A percentile compares a stretch with the other conserved stretches of the same genome.
These are phyloP conservation scores for Isoetes taiwanensis DNA, from an alignment of 75 land plant species.

Conservation along the genomic window DNA sequence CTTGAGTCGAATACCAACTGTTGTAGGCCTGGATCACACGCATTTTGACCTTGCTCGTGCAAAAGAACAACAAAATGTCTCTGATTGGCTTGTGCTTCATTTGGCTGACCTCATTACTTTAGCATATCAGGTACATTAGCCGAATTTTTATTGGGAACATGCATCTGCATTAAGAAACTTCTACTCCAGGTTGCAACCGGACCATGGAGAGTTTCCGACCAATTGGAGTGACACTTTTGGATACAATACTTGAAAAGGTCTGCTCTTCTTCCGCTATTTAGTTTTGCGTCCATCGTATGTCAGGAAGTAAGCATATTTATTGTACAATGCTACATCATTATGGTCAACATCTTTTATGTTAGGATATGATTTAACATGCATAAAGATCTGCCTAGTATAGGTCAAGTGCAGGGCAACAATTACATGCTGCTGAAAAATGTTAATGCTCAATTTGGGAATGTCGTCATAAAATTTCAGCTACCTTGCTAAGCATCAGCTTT, in stretches of 20 bases:
- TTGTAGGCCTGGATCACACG: constrained; percentile 64
- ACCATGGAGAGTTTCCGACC: constrained; percentile 74
- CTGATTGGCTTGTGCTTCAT: constrained; percentile 80
- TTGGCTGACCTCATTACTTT: constrained; percentile 82
- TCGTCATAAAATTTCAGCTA: too few species aligned
- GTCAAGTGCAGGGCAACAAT: too few species aligned
- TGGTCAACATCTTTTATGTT: too few species aligned
- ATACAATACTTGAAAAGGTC: constrained; percentile 82
- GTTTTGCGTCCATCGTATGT: too few species aligned
- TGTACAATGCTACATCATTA: too few species aligned
- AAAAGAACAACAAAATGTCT: constrained; percentile 19
- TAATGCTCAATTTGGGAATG: too few species aligned
- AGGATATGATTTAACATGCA: too few species aligned
- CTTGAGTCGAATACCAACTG: constrained; percentile 58
- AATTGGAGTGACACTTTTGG: constrained; percentile 61
- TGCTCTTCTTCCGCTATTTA: too few species aligned
- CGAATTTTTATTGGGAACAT: not conserved
- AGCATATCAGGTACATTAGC: constrained; percentile 98
- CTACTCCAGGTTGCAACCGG: constrained; percentile 66
- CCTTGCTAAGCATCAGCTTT: too few species aligned
- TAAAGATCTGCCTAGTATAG: too few species aligned
- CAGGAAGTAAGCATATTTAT: too few species aligned
- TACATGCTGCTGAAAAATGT: too few species aligned
- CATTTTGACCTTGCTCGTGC: constrained; percentile 82
- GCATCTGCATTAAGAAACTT: not conserved